Evolutionary conservation across 2,329 filamentous ascomycete species (phyloP), one percentile per base, ranked within the genome.

Genomic region (Colletotrichum brevisporum): DNA sequence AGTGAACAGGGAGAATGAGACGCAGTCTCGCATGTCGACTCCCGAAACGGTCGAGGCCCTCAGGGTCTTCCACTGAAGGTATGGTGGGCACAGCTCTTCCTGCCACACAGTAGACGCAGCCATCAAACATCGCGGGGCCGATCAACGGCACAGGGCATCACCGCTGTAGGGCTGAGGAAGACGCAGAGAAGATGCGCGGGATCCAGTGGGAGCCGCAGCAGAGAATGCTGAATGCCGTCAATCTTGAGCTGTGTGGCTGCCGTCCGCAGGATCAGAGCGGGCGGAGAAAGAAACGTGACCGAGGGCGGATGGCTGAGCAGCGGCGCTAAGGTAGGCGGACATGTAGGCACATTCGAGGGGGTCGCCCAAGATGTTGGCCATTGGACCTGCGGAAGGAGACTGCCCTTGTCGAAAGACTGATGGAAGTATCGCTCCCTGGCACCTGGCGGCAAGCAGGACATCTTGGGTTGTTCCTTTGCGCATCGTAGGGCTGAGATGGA

Each of bases 401-500:
- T 63, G 63, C 67, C 57, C 57, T 52, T 13, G 51, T 24, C 50
- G 43, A n/a, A 36, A 31, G 27, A 4, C 27, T 27, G 12, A 27
- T 31, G 16, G 51, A n/a, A 47, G n/a, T 4, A 60, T 31, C 36
- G 21, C 18, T 48, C 26, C 13, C 39, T 58, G 13, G 31, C 31
- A 36, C 43, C 51, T 50, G 18, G 18, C 62, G 48, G 52, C 56
- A 62, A 16, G 59, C 59, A 53, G 27, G 27, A 24, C 45, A 13
- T 18, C 21, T 36, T 36, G 6, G 41, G 41, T 26, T 18, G 21
- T 26, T 51, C 41, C 41, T 54, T 16, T 54, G 56, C 52, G 43
- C 6, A 12, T 53, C 47, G 50, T 70, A 70, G 67, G 67, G 67
- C 67, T 70, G 67, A 68, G 57, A 63, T 70, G 67, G 57, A 50